Base-by-base conservation (phyloP, 495 filamentous ascomycete genomes). In the Daldinia grandis region DNA sequence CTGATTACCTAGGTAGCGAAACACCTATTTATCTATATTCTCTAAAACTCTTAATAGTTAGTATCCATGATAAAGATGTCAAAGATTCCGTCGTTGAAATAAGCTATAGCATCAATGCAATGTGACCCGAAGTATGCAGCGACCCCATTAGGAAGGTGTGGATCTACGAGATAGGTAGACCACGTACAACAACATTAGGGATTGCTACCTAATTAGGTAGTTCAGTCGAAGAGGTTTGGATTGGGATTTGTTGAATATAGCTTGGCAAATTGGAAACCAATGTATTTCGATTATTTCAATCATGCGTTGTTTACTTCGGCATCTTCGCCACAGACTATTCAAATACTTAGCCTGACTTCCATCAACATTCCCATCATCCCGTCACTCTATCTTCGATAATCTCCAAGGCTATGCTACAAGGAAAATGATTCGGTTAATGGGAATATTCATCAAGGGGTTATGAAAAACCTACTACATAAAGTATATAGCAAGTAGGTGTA, bases 141-240 rank as follows among this genome's bases (percentile, higher is more conserved):
- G 17, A 14, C 68, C 58, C 47, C 58, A 71, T 66, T 66, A 71
- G 68, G 68, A 66, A 71, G 68, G 68, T 71, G 68, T 55, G 19
- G 47, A 49, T 40, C 15, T 30, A 9, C 19, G 19, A 10, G 24
- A 47, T 47, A 47, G 17, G 14, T 21, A 21, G 4, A 47, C 42
- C 19, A 24, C 42, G 3, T 24, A 21, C 42, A 1, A 47, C 17
- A 47, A 47, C 19, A 47, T 47, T 21, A 21, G 42, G 21, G 42
- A 9, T 47, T 21, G 42, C 4, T 24, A 24, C 42, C 42, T 47
- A 47, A 47, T 47, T 47, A 47, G 42, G 42, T 47, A 47, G 42
- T 24, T 24, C 9, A 24, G 19, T 12, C 42, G 21, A 47, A 24
- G 8, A 47, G 8, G 4, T 24, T 8, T 40, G 0, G 14, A 40